Base-by-base conservation (phyloP, 2,329 filamentous ascomycete genomes). In the Aspergillus floridensis region DNA sequence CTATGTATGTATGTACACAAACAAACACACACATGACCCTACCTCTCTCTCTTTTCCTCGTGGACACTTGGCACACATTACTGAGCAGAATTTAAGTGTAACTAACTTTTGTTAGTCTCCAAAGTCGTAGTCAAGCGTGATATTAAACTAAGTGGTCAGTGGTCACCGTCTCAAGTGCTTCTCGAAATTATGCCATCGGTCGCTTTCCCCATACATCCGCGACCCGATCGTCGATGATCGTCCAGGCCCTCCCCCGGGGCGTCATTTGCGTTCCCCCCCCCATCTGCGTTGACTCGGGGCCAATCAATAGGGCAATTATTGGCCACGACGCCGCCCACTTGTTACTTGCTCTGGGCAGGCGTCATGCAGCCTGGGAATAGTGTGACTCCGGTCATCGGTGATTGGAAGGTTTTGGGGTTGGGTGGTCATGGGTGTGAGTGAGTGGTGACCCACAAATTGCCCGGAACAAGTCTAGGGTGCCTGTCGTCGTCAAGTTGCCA, bases 341-440 rank as follows among this genome's bases (percentile, higher is more conserved):
- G 53, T 58, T 68, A 46, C 50, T 72, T 63, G 51, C 60, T 63
- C 66, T 48, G 62, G 64, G 47, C 53, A 74, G 66, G 70, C 71
- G 69, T 72, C 70, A 74, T 73, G 70, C 68, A 70, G 46, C 53
- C 62, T 68, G 66, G 58, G 65, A 68, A 69, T 72, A 70, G 70
- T 71, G 66, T 64, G 56, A 49, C 56, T 59, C 56, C n/a, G n/a
- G 56, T 41, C 8, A 10, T 35, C 16, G 8, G 24, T 67, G 51
- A 70, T 72, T 72, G 67, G 68, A 7, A 29, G 26, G 26, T 29
- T 29, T 16, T 12, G 31, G 31, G 31, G 31, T 22, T 22, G 22
- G 22, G 8, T 29, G 26, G 26, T 29, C 26, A 29, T 29, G 26
- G 7, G 7, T 26, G 26, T 8, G 22, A 22, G 22, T 8, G 11